Percentiles rank a stretch among this genome's conserved stretches.
phyloP scores from a whole-genome alignment of 2,329 filamentous ascomycete species.

The Cladosporium sp. region DNA sequence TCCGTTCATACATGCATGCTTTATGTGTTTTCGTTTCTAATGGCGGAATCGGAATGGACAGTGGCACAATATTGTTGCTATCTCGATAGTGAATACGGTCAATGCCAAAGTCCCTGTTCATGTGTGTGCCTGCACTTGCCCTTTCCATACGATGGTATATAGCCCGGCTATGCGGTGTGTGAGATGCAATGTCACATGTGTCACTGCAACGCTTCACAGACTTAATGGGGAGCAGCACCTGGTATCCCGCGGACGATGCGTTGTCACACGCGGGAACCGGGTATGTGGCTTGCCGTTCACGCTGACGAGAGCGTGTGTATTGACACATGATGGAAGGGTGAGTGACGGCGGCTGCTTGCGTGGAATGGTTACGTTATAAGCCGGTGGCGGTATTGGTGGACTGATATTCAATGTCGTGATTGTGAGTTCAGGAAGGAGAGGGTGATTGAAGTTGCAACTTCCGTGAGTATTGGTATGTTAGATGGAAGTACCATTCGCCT shows the following conservation, averaged over 20 bases:
- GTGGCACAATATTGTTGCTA: not conserved
- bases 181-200: conserved; percentile 9
- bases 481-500: not conserved
- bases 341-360: not conserved
- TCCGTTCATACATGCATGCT: not conserved
- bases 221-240: not conserved
- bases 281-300: not conserved
- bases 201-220: not conserved
- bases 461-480: no score
- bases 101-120: not conserved
- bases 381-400: not conserved
- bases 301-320: not conserved
- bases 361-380: not conserved
- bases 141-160: not conserved
- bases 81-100: not conserved
- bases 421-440: no score
- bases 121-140: no score
- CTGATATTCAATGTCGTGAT: not conserved
- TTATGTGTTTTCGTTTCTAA: not conserved
- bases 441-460: no score
- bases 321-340: not conserved
- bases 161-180: conserved; percentile 2
- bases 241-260: not conserved
- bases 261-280: not conserved
- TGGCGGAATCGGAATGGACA: not conserved